Conservation (phyloP, 306 rosid genomes). For the Mucuna pruriens region DNA sequence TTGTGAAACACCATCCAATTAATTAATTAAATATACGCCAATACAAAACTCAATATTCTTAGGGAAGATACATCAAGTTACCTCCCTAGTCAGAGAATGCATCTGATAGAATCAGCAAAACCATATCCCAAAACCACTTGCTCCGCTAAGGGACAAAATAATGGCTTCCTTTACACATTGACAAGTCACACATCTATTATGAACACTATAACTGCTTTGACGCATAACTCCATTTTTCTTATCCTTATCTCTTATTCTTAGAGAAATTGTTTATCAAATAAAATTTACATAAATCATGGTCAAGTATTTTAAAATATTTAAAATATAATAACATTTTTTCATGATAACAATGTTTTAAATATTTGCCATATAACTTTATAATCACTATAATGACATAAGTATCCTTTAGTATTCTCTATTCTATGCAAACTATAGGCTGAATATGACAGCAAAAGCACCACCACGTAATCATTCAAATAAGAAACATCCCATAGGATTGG, state of each 20-base stretch:
- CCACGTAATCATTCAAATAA: not conserved
- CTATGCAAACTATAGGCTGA: not conserved
- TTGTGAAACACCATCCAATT: not conserved
- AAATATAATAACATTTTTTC: not conserved
- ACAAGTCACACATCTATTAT: slow-evolving; percentile 30
- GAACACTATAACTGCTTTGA: not conserved
- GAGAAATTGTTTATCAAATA: not conserved
- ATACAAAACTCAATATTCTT: not conserved
- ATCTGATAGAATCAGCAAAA: not conserved
- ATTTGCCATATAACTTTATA: not conserved
- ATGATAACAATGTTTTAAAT: not conserved
- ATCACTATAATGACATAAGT: not conserved
- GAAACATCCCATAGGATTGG: not conserved
- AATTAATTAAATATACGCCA: not conserved
- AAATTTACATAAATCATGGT: not conserved
- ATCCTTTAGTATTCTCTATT: not conserved
- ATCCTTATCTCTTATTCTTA: slow-evolving; percentile 23
- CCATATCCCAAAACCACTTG: not conserved
- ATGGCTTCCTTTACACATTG: not conserved
- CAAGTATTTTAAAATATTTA: not conserved
- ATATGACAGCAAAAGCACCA: not conserved
- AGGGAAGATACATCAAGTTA: not conserved
- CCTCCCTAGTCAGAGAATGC: not conserved
- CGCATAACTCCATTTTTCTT: not conserved
- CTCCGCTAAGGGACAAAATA: not conserved